Base-by-base conservation (phyloP, 208 protist species). In the Herpetomonas samuelpessoai region DNA sequence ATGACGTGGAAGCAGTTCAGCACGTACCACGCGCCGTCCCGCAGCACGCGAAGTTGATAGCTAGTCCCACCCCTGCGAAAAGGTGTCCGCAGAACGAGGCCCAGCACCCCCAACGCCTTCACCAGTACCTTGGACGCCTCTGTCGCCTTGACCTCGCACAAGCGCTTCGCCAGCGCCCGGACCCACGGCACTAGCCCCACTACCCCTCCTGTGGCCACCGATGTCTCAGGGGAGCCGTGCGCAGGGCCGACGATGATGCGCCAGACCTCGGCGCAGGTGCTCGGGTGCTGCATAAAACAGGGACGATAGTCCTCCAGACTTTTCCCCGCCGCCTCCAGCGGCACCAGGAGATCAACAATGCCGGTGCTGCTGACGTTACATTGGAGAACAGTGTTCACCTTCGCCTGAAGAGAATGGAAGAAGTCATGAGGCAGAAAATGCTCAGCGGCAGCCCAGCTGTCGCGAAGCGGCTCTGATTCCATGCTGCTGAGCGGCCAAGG, bases 1-100 rank as follows among this genome's bases (percentile, higher is more conserved):
- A 77, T 14, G 1, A 35, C 24, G 25, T 57, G 31, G 28, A 86
- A 57, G 16, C 47, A 51, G n/a, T 35, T 45, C 22, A 82, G 58
- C 29, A 68, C 27, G 2, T 22, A 39, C 55, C 57, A 68, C 18
- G 48, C 58, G 26, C n/a, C 27, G 19, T 62, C 7, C 2, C 48
- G 47, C 10, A 76, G 9, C 3, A 19, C 39, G 2, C 50, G 19
- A 38, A 64, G 35, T 48, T 78, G 70, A 25, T 14, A 2, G 7
- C 25, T 16, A 2, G 64, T 39, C 19, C 57, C 41, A 9, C 57
- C 39, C 1, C 10, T 16, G 21, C 41, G 41, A 25, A 81, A 53
- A 7, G 46, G 28, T 12, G 41, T 28, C 21, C 46, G 30, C 22
- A 81, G 46, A 31, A 58, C 16, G 47, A 22, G 2, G 3, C 56